A percentile compares a stretch with the other conserved stretches of the same genome.
Evolutionary conservation across 129 eudicot species (phyloP).

Genomic region (Chrysanthemum seticuspe): DNA sequence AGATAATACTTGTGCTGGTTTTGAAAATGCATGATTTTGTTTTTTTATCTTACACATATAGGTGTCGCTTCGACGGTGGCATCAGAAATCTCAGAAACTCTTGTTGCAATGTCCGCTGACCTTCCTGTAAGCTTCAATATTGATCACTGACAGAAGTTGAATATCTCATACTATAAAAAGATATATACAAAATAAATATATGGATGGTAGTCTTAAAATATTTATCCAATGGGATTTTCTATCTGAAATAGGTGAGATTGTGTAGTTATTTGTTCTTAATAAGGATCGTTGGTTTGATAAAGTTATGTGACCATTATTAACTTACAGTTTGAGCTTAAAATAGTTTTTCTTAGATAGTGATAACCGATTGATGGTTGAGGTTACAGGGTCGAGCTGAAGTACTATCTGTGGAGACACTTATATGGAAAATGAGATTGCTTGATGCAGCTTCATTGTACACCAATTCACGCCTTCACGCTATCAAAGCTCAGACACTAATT

Average conservation of each 20-base stretch:
- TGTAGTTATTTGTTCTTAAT: background rate
- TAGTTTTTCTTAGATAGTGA: conserved; percentile 6
- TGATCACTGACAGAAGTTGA: background rate
- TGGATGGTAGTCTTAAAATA: background rate
- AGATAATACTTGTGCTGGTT: background rate
- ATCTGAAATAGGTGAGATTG: background rate
- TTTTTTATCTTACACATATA: background rate
- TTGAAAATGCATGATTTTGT: background rate
- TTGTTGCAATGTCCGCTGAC: conserved; percentile 48
- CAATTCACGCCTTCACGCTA: conserved; percentile 81
- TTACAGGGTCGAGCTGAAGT: conserved; percentile 53
- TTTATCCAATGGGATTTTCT: background rate
- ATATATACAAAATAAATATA: background rate
- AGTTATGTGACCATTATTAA: background rate
- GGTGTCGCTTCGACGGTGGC: conserved; percentile 28
- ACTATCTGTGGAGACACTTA: conserved; percentile 49
- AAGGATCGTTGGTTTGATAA: background rate
- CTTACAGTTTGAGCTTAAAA: background rate
- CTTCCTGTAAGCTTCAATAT: conserved; percentile 57
- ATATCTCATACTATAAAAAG: background rate
- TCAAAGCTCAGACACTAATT: conserved; percentile 69
- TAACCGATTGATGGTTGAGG: conserved; percentile 33
- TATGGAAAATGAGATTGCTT: conserved; percentile 75
- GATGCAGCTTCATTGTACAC: conserved; percentile 62
- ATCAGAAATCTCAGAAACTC: conserved; percentile 39